A percentile compares a stretch with the other conserved stretches of the same genome.
Evolutionary conservation across 108 stramenopile species (phyloP).

Genomic region (Fragilaria radians): DNA sequence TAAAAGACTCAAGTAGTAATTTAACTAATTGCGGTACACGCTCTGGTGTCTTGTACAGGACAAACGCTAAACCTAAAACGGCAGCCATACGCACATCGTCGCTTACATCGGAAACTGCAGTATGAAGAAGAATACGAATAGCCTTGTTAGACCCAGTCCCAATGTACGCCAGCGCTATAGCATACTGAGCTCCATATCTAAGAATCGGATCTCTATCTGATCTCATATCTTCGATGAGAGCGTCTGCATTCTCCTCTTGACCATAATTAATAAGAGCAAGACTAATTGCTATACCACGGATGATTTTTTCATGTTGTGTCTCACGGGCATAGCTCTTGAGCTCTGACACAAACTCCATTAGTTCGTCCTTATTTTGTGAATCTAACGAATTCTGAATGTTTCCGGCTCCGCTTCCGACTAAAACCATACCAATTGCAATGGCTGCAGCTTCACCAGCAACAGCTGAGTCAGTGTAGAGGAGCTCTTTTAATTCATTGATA

Average conservation of each 20-base stretch:
- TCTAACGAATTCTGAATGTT: slow-evolving; percentile 46
- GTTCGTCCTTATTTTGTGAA: slow-evolving; percentile 49
- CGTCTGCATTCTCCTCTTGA: slow-evolving; percentile 96
- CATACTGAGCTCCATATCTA: slow-evolving; percentile 97
- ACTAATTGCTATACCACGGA: slow-evolving; percentile 94
- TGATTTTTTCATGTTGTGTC: slow-evolving; percentile 98
- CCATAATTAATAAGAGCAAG: slow-evolving; percentile 93
- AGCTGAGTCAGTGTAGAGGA: slow-evolving; percentile 94
- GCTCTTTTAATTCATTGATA: slow-evolving; percentile 88
- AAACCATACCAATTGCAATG: slow-evolving; percentile 95
- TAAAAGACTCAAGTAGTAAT: slow-evolving; percentile 96
- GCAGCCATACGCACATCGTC: slow-evolving; percentile 99
- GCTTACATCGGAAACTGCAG: slow-evolving; percentile 96
- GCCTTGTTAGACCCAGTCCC: slow-evolving; percentile 97
- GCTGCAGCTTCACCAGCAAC: slow-evolving; percentile 98
- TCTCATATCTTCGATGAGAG: slow-evolving; percentile 89
- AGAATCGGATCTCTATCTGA: slow-evolving; percentile 96
- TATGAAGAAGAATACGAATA: slow-evolving; percentile 93
- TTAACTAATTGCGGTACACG: slow-evolving; percentile 90
- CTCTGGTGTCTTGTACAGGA: slow-evolving; percentile 94
- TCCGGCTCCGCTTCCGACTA: slow-evolving; percentile 90
- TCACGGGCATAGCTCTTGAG: slow-evolving; percentile 94
- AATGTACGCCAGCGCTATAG: slow-evolving; percentile 94
- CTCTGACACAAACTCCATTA: slow-evolving; percentile 76
- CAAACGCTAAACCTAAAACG: slow-evolving; percentile 95